Evolutionary conservation across 176 grass and related monocot species (phyloP), one percentile per base, ranked within the genome.

Genomic region (Ampelocalamus luodianensis): DNA sequence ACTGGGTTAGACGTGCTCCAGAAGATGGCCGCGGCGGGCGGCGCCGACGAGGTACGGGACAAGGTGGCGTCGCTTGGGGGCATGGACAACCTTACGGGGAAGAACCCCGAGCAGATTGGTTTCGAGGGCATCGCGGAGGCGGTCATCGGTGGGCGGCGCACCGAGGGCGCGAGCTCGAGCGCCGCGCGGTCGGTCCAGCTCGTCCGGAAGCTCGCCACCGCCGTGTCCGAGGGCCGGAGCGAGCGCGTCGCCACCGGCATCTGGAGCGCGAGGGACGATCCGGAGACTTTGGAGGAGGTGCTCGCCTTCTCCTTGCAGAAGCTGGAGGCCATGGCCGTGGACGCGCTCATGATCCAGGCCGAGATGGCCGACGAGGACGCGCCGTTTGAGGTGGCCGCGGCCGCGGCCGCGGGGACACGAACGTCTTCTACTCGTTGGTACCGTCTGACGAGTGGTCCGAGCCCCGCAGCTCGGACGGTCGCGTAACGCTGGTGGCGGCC

Each of bases 81-180:
- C 36, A 94, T 99, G 93, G 96, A 99, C 10, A 78, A 94, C 15
- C 66, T 99, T 22, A 76, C 44, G 17, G 96, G 93, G 24, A 99
- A 99, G 71, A 88, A 88, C 37, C 83, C 93, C 4, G 93, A 88
- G 82, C 88, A 99, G 78, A 79, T 96, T 11, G 96, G 88, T 0
- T 96, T 94, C 29, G 96, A 99, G 87, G 96, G 96, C 58, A 91
- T 99, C 39, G 96, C 96, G 38, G 90, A 87, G n/a, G 82, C 91
- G 10, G 88, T 99, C 61, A 96, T 99, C 49, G 79, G 72, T 16
- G 96, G 93, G 38, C 80, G 93, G 46, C 94, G 88, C 49, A 94
- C 77, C 78, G 92, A 94, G 78, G 86, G 90, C 13, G 88, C 90
- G 23, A 96, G 70, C 86, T 96, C 90, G 26, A 89, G 88, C 40